A percentile compares a stretch with the other conserved stretches of the same genome.
These are phyloP conservation scores for Malus fusca DNA, from an alignment of 306 rosid genomes.

Conservation along the genomic window DNA sequence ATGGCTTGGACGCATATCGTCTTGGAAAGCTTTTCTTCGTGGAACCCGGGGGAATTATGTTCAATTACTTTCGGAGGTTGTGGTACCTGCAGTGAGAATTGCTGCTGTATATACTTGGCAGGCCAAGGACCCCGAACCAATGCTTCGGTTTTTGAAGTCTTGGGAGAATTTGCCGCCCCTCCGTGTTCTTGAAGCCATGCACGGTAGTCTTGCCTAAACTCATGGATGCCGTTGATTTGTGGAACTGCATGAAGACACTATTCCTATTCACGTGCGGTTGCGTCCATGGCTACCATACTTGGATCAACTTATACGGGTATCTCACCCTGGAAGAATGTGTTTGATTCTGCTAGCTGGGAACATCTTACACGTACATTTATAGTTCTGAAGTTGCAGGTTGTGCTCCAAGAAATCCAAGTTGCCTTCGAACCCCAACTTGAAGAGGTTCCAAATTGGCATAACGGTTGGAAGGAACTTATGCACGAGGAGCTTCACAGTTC, in stretches of 20 bases:
- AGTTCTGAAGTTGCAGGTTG: constrained; percentile 78
- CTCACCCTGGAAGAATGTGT: constrained; percentile 83
- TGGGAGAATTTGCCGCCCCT: constrained; percentile 77
- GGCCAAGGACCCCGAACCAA: constrained; percentile 87
- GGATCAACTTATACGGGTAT: constrained; percentile 65
- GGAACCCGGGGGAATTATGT: constrained; percentile 51
- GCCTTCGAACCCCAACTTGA: constrained; percentile 68
- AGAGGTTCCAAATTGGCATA: constrained; percentile 76
- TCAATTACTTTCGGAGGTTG: constrained; percentile 74
- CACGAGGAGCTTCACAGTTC: constrained; percentile 68
- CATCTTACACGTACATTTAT: constrained; percentile 72
- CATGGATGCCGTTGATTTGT: constrained; percentile 60
- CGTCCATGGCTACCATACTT: constrained; percentile 86
- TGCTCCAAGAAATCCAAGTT: constrained; percentile 73
- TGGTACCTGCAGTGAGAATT: constrained; percentile 56
- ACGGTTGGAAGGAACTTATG: constrained; percentile 80
- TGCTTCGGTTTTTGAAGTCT: constrained; percentile 62
- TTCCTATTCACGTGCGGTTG: constrained; percentile 86
- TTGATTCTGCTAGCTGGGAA: constrained; percentile 84
- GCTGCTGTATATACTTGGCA: constrained; percentile 83
- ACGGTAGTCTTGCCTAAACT: constrained; percentile 68
- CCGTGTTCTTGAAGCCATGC: constrained; percentile 47
- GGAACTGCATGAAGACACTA: constrained; percentile 84
- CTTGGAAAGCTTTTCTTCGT: constrained; percentile 56
- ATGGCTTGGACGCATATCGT: constrained; percentile 56